Evolutionary conservation across 2,329 filamentous ascomycete genomes (phyloP), one percentile per base, ranked within the genome.

Genomic region (Penicillium sp.): DNA sequence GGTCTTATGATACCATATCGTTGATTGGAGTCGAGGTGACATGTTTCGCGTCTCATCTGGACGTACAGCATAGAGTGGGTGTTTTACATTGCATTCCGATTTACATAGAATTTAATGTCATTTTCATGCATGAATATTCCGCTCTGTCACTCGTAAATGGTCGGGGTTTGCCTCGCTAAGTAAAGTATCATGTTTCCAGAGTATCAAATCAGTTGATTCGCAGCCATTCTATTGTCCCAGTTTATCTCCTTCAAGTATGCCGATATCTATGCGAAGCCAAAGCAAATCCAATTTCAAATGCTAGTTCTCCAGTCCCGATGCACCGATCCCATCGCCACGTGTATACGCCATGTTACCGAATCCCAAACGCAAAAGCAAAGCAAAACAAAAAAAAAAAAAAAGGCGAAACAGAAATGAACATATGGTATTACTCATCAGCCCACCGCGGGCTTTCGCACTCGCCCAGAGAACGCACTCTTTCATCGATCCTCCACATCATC

Each of bases 401-500:
- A 44, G 39, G 39, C 23, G 43, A 43, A 27, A 21, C 19, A 35
- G 23, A 10, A 21, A 53, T 4, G 13, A 16, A 16, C n/a, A 31
- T 21, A 7, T 21, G 9, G 27, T 27, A 1, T 3, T 11, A 19
- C 25, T 48, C 4, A 31, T 39, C 10, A 4, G 64, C 47, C 57
- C 60, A 67, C 10, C 25, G 19, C 4, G 57, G 58, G n/a, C 51
- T 33, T 6, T 50, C 6, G 53, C 64, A 67, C 9, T 50, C 25
- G 6, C 57, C 59, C 42, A 54, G 55, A n/a, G 29, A 23, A 19
- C 53, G 42, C 0, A 67, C 25, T 3, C 54, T 56, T n/a, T 60
- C 57, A 45, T 67, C 64, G 25, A 67, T 56, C 10, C 63, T 57
- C 62, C 63, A 66, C 50, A 67, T 48, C 64, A 67, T 63, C n/a